A percentile compares a stretch with the other conserved stretches of the same genome.
phyloP scores from a whole-genome alignment of 306 rosid genomes.

The Datisca glomerata region DNA sequence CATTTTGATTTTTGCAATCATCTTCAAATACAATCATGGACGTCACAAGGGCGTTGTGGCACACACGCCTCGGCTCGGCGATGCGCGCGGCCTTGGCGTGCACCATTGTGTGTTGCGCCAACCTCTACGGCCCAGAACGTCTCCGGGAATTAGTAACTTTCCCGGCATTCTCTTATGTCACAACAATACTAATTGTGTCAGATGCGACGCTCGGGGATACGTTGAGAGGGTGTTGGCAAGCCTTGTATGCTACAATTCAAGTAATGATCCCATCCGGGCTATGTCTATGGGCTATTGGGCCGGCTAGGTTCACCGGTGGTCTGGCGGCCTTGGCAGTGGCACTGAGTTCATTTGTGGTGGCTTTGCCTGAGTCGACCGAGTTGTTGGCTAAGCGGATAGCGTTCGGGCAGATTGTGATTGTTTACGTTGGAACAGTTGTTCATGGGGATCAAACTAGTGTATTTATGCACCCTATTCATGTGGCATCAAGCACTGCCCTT shows the following conservation, averaged over 20 bases:
- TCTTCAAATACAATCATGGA: constrained; percentile 1
- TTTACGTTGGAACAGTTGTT: constrained; percentile 46
- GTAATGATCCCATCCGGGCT: constrained; percentile 24
- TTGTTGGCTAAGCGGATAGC: constrained; percentile 58
- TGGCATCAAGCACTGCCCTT: constrained; percentile 39
- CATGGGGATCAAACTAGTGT: constrained; percentile 25
- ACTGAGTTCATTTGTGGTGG: constrained; percentile 30
- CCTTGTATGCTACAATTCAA: constrained; percentile 30
- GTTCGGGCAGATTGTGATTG: constrained; percentile 60
- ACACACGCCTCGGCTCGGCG: constrained; percentile 30
- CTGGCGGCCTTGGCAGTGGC: constrained; percentile 34
- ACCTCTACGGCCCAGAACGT: constrained; percentile 33
- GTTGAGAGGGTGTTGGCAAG: constrained; percentile 44
- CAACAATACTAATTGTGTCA: constrained; percentile 43
- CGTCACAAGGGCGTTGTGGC: constrained; percentile 21
- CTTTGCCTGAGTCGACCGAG: constrained; percentile 41
- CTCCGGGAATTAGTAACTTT: constrained; percentile 28
- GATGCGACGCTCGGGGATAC: constrained; percentile 67
- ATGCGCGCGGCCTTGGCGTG: constrained; percentile 60
- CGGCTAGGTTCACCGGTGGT: constrained; percentile 12
- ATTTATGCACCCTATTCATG: constrained; percentile 34
- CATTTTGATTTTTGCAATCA: neutral
- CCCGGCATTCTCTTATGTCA: constrained; percentile 49
- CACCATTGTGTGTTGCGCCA: constrained; percentile 38
- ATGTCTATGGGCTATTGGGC: constrained; percentile 37